Evolutionary conservation across 305 asterid genomes (phyloP).

Genomic region (Striga hermonthica): DNA sequence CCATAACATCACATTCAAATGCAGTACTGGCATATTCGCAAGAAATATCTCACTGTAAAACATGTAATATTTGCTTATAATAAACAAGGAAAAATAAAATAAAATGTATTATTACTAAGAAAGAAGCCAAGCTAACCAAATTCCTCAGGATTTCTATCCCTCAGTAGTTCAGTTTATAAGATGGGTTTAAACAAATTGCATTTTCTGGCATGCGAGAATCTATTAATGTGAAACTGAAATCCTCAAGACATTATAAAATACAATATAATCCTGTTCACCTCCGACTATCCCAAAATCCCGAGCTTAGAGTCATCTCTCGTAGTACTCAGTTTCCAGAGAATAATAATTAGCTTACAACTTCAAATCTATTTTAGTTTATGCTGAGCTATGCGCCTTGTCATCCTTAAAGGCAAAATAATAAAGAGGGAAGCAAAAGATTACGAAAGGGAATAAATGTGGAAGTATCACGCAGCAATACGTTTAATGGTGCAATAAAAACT

Average conservation of each 20-base stretch:
- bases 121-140: conserved; percentile 7
- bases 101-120: conserved; percentile 8
- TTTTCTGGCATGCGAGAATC: conserved; percentile 16
- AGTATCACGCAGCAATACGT: conserved; percentile 6
- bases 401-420: too few species aligned
- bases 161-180: conserved; percentile 18
- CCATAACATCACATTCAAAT: too few species aligned
- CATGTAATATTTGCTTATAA: conserved; percentile 8
- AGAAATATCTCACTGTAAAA: not conserved
- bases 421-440: too few species aligned
- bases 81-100: not conserved
- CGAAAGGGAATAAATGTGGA: too few species aligned
- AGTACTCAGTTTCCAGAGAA: too few species aligned
- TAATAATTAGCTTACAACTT: too few species aligned
- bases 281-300: not conserved
- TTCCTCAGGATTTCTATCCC: not conserved
- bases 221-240: not conserved
- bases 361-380: too few species aligned
- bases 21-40: too few species aligned
- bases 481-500: not conserved
- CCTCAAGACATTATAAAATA: not conserved
- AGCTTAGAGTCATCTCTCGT: too few species aligned
- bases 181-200: conserved; percentile 27
- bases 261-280: not conserved
- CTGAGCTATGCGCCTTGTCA: too few species aligned